Evolutionary conservation across 2,329 filamentous ascomycete genomes (phyloP), one percentile per base, ranked within the genome.

Genomic region (Colletotrichum abscissum): DNA sequence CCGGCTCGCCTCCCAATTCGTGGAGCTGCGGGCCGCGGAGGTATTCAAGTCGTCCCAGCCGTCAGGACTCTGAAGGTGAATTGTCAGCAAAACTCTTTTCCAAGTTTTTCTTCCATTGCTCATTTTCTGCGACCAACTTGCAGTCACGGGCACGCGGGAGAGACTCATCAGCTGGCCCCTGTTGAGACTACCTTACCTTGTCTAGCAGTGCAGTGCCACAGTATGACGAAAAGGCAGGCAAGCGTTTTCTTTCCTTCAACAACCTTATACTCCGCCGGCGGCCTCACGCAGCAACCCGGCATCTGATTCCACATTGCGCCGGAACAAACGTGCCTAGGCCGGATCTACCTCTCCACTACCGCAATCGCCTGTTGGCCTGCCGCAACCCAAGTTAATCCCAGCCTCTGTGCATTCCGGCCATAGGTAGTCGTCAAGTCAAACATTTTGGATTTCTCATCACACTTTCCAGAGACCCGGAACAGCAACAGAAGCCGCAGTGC

Each of bases 11-110:
- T 63, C 64, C 58, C 52, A 55, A 72, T 72, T 72, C 58, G 69
- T 59, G 59, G 58, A 24, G 54, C n/a, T n/a, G 54, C 65, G 69
- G 69, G 69, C 69, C 69, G 69, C 69, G 58, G 65, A 69, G 65
- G 59, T 69, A 49, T 69, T 63, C 69, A 33, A 28, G 30, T 69
- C 69, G 59, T 19, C 62, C 16, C 24, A 46, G 30, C 4, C 7
- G 66, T 12, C 24, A 24, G 38, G 33, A 35, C 11, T 12, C 33
- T 35, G 33, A 24, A 60, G n/a, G 22, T 35, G 11, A 16, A 24
- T 19, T 60, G 38, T 46, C 33, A 42, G 35, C 58, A 46, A 35
- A 42, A 26, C 58, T 24, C n/a, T 24, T 19, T 60, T 42, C 22
- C n/a, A 60, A 26, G 35, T 12, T 26, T 60, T 60, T 60, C 9